Evolutionary conservation across 2,329 filamentous ascomycete genomes (phyloP).

Genomic region (Didymella segeticola): DNA sequence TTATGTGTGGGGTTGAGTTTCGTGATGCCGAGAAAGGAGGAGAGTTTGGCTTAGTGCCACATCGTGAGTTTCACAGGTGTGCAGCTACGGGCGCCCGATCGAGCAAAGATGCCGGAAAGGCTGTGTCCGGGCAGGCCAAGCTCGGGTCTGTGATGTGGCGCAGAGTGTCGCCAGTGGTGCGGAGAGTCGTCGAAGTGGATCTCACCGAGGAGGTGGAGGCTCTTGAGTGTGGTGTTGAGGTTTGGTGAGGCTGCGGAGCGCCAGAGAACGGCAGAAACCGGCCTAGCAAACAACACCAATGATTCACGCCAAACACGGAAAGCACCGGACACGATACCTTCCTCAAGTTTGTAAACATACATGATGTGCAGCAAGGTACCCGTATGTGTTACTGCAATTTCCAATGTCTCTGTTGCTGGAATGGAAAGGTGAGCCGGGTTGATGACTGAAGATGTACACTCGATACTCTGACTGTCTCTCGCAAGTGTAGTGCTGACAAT

Average conservation of each 20-base stretch:
- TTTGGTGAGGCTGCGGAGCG: slow-evolving; percentile 1
- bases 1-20: slow-evolving; percentile 28
- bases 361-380: background rate
- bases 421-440: background rate
- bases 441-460: background rate
- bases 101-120: slow-evolving; percentile 23
- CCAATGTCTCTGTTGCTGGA: background rate
- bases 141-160: slow-evolving; percentile 30
- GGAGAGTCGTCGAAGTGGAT: slow-evolving; percentile 2
- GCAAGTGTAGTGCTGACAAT: background rate
- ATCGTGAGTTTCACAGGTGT: slow-evolving; percentile 39
- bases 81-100: slow-evolving; percentile 16
- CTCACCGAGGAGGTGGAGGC: slow-evolving; percentile 1
- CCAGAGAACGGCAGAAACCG: background rate
- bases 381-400: background rate
- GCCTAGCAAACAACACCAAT: slow-evolving; percentile 4
- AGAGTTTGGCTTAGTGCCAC: slow-evolving; percentile 37
- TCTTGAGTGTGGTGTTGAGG: slow-evolving; percentile 4
- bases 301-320: slow-evolving; percentile 1
- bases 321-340: slow-evolving; percentile 3
- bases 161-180: slow-evolving; percentile 12
- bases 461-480: background rate
- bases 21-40: slow-evolving; percentile 26
- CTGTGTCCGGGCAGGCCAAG: slow-evolving; percentile 23
- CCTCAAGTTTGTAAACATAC: slow-evolving; percentile 1